Percentiles rank a stretch among this genome's conserved stretches.
phyloP scores from a whole-genome alignment of 495 filamentous ascomycete genomes.

The Penicillium maclennaniae region DNA sequence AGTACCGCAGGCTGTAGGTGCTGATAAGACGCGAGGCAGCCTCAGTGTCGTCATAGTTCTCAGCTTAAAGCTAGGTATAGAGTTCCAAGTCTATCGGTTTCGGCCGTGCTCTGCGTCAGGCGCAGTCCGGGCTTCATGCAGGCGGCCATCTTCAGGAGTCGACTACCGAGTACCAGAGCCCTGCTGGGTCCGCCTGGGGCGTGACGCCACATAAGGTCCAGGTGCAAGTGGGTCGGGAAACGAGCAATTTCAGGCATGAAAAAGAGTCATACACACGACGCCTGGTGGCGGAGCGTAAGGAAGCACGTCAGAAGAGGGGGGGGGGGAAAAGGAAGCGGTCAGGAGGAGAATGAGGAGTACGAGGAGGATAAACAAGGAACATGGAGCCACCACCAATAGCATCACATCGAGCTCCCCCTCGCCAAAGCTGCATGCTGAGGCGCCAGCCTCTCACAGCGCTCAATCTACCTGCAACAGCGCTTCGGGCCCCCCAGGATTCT shows the following conservation, averaged over 20 bases:
- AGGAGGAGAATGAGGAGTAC: background rate
- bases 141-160: conserved; percentile 9
- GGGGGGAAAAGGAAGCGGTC: conserved; percentile 5
- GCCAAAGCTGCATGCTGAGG: background rate
- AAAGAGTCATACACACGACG: conserved; percentile 11
- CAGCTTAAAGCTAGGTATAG: background rate
- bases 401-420: background rate
- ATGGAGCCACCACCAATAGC: background rate
- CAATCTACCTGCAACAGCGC: background rate
- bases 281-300: conserved; percentile 11
- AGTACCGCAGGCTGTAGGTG: background rate
- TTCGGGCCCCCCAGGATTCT: conserved; percentile 1
- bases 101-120: conserved; percentile 16
- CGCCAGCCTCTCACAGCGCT: background rate
- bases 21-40: background rate
- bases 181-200: conserved; percentile 18
- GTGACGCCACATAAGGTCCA: conserved; percentile 25
- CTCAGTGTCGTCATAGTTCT: background rate
- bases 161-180: background rate
- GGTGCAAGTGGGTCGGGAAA: conserved; percentile 19
- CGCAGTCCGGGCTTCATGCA: conserved; percentile 9
- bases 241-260: background rate
- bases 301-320: background rate
- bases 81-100: conserved; percentile 15
- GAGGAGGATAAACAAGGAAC: background rate